Percentiles rank a stretch among this genome's conserved stretches.
Evolutionary conservation across 2,329 filamentous ascomycete genomes (phyloP).

Genomic region (Dryadomyces quercus-mongolicae): DNA sequence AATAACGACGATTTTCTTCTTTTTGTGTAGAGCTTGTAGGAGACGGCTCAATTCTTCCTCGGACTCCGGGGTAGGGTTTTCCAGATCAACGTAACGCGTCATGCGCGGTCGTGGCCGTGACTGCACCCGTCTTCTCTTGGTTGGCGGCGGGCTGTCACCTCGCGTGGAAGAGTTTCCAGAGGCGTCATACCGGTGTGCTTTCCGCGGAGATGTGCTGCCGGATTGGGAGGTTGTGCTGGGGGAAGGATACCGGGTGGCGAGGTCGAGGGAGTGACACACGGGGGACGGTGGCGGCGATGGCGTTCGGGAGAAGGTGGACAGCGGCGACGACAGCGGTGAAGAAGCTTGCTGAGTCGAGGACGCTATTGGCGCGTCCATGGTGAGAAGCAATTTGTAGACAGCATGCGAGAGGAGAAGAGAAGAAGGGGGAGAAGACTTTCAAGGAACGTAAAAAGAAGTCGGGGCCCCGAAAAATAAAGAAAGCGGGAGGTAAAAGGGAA

Average conservation of each 20-base stretch:
- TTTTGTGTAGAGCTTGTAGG: conserved; percentile 64
- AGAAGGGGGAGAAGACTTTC: not conserved
- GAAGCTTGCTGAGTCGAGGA: conserved; percentile 1
- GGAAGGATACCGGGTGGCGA: conserved; percentile 37
- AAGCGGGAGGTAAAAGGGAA: not conserved
- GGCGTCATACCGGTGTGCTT: conserved; percentile 24
- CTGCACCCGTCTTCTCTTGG: conserved; percentile 60
- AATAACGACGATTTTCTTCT: conserved; percentile 94
- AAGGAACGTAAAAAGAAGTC: not conserved
- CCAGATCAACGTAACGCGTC: conserved; percentile 71
- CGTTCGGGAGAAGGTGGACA: conserved; percentile 40
- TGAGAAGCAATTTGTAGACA: not conserved
- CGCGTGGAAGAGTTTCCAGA: conserved; percentile 25
- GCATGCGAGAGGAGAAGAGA: not conserved
- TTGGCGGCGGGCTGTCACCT: conserved; percentile 51
- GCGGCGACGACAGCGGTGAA: conserved; percentile 35
- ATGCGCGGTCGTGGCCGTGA: conserved; percentile 42
- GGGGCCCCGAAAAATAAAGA: not conserved
- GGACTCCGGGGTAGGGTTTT: conserved; percentile 35
- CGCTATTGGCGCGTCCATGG: conserved; percentile 9
- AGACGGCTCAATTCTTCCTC: conserved; percentile 58
- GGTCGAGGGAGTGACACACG: conserved; percentile 20
- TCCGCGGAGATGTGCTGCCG: conserved; percentile 38
- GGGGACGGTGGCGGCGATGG: conserved; percentile 38
- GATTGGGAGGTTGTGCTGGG: conserved; percentile 36